These are phyloP conservation scores for Prunella vulgaris DNA, from an alignment of 257 asterid genomes.

Conservation along the genomic window DNA sequence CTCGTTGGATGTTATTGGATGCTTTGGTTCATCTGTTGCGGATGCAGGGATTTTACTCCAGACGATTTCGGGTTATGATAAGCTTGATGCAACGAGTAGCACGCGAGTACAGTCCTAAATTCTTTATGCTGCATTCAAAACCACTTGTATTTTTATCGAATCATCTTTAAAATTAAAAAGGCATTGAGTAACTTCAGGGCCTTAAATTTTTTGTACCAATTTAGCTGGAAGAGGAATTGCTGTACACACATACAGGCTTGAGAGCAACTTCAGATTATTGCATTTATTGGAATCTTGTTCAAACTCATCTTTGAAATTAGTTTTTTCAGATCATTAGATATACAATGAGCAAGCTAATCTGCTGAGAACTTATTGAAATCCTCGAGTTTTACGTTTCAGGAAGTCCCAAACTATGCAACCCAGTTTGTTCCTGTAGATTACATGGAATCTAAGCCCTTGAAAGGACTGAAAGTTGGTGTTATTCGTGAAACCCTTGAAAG, in stretches of 20 bases:
- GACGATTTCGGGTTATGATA: slow-evolving; percentile 78
- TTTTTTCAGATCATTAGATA: background rate
- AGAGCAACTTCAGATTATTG: no score
- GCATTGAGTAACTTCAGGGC: background rate
- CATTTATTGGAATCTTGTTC: slow-evolving; percentile 11
- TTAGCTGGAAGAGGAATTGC: no score
- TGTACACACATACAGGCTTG: no score
- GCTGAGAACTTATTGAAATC: slow-evolving; percentile 9
- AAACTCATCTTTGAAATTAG: background rate
- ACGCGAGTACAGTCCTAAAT: slow-evolving; percentile 38
- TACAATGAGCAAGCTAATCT: background rate
- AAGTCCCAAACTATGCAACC: slow-evolving; percentile 62
- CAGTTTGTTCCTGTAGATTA: slow-evolving; percentile 50
- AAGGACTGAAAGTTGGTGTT: slow-evolving; percentile 84
- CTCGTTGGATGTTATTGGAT: slow-evolving; percentile 92
- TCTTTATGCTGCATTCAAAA: background rate
- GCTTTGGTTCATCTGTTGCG: slow-evolving; percentile 97
- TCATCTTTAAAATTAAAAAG: background rate
- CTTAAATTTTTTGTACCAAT: background rate
- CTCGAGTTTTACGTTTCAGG: slow-evolving; percentile 49
- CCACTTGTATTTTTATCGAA: background rate
- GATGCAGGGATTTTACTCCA: slow-evolving; percentile 87
- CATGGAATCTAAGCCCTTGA: slow-evolving; percentile 72
- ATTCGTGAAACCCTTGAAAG: slow-evolving; percentile 82
- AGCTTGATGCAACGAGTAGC: slow-evolving; percentile 90